These are phyloP conservation scores for Wickerhamiella alocasiicola DNA, from an alignment of 805 yeast species.

Conservation along the genomic window DNA sequence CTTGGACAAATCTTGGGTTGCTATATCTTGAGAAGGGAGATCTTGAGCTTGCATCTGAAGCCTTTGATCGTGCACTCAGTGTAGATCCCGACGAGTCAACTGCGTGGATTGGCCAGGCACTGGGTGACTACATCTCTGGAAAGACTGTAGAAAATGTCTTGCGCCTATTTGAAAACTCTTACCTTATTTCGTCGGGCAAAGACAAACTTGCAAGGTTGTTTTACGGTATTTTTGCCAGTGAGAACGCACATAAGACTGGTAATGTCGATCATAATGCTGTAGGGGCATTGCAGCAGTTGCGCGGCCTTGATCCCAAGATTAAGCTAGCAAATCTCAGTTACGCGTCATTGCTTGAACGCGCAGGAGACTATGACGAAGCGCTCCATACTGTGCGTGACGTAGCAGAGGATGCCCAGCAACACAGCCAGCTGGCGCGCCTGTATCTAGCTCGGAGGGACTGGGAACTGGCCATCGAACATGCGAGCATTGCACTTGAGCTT, in stretches of 20 bases:
- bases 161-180: conserved; percentile 62
- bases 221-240: conserved; percentile 49
- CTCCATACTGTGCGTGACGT: neutral
- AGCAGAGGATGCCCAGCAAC: conserved; percentile 1
- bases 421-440: conserved; percentile 52
- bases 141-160: conserved; percentile 36
- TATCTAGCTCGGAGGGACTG: conserved; percentile 48
- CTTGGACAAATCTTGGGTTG: conserved; percentile 76
- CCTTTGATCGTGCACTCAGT: conserved; percentile 64
- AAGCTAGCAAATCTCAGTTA: conserved; percentile 21
- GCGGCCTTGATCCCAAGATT: conserved; percentile 31
- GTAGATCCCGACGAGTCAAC: conserved; percentile 61
- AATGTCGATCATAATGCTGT: conserved; percentile 21
- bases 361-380: conserved; percentile 49
- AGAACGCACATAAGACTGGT: neutral
- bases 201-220: conserved; percentile 57
- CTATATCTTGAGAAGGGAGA: conserved; percentile 62
- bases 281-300: conserved; percentile 40
- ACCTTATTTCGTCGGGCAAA: conserved; percentile 59
- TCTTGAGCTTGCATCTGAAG: conserved; percentile 54
- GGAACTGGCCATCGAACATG: conserved; percentile 46
- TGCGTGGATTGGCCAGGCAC: conserved; percentile 83
- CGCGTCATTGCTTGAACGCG: conserved; percentile 44
- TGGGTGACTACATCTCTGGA: conserved; percentile 31
- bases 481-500: conserved; percentile 43